Base-by-base conservation (phyloP, 176 grass and related monocot species). In the Cymbopogon citratus region DNA sequence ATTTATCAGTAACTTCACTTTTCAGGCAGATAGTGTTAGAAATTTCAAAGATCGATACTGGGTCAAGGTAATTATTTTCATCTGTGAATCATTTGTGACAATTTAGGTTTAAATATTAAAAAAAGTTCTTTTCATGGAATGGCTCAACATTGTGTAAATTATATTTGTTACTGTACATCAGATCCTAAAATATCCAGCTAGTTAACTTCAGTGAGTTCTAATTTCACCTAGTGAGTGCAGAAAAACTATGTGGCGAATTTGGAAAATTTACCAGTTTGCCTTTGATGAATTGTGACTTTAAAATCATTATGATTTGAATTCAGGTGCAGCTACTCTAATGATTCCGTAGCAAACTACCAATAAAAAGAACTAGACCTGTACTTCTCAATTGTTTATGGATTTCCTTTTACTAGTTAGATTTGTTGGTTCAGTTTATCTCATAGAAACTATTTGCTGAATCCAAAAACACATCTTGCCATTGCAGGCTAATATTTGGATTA, bases 401-500 rank as follows among this genome's bases (percentile, higher is more conserved):
- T 82, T 77, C 29, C 16, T 29, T 81, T 80, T 9, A n/a, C 68
- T 65, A 33, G 33, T 33, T 29, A 76, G 45, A 2, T 81, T 63
- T 54, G 7, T 36, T 66, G 18, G 51, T 80, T 34, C 21, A 38
- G 7, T 82, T 81, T 35, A 46, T 63, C 35, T 45, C 4, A 43
- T 65, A 5, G 10, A 86, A 71, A 69, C 18, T 8, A 12, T 90
- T 75, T 69, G 45, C 74, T 86, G 69, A 86, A 63, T 83, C 29
- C 25, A 57, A 3, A 3, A 44, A 9, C 64, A 75, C 41, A 63
- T 75, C 63, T 90, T 83, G 21, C 70, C 41, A 43, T 67, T 88
- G 84, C 95, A 98, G 95, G 95, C 92, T 59, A 94, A 94, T 98
- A 73, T 98, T 63, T 98, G 95, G 95, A 94, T 94, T 74, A 89